phyloP scores from a whole-genome alignment of 2,329 filamentous ascomycete species.

The Aulographum hederae region DNA sequence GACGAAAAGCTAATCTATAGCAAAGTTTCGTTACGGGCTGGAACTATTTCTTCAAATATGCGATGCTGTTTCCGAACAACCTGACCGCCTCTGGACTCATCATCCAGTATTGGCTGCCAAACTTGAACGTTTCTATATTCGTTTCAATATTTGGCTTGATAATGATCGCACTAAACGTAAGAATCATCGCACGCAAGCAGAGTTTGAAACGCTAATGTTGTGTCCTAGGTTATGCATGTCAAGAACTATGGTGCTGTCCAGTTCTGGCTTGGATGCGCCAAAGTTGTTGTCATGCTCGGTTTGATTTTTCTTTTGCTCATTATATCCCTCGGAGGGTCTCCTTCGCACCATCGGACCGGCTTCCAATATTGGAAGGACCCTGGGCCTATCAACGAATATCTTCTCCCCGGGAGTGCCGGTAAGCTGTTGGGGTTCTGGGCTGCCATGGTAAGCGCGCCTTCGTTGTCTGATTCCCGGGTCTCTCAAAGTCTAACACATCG shows the following conservation, averaged over 20 bases:
- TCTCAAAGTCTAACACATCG: too few species aligned
- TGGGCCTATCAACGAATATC: constrained; percentile 6
- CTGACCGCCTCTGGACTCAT: too few species aligned
- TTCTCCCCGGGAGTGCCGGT: constrained; percentile 14
- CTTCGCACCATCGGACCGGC: constrained; percentile 3
- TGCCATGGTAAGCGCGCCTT: constrained; percentile 18
- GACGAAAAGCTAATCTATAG: too few species aligned
- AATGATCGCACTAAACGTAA: constrained; percentile 1
- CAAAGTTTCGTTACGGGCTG: too few species aligned
- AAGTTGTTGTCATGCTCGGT: constrained; percentile 3
- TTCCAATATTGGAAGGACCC: constrained; percentile 5
- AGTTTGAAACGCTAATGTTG: constrained; percentile 1
- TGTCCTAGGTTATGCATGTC: constrained; percentile 1
- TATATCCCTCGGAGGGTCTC: constrained; percentile 4
- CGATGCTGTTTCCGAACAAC: too few species aligned
- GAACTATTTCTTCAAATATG: too few species aligned
- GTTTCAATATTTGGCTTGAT: constrained; percentile 2
- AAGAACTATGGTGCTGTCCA: constrained; percentile 3
- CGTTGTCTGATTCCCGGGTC: too few species aligned
- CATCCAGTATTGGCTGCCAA: too few species aligned
- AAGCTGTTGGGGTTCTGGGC: constrained; percentile 24
- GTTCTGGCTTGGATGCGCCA: constrained; percentile 3
- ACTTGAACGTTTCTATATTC: constrained; percentile 2
- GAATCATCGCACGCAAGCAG: not conserved
- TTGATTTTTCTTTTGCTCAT: constrained; percentile 4